Evolutionary conservation across 2,329 filamentous ascomycete species (phyloP).

Genomic region (Parascedosporium putredinis): DNA sequence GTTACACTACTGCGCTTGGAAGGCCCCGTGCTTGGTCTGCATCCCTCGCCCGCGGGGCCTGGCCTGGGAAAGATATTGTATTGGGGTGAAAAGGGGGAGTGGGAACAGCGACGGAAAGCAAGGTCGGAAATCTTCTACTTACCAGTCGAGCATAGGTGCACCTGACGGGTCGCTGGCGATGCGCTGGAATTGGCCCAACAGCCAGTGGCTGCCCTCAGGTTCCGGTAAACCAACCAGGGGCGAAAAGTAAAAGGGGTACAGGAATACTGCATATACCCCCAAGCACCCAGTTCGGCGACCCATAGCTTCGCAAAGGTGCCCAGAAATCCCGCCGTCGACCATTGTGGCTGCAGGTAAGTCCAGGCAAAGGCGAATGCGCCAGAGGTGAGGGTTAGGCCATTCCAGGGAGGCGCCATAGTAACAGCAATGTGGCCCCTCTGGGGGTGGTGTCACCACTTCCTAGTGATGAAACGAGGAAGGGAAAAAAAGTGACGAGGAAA

Average conservation of each 20-base stretch:
- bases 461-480: neutral
- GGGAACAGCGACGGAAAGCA: no score
- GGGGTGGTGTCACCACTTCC: neutral
- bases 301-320: conserved; percentile 16
- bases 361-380: neutral
- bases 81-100: no score
- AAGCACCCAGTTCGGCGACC: conserved; percentile 23
- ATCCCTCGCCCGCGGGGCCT: no score
- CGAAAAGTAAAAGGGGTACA: conserved; percentile 40
- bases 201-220: conserved; percentile 30
- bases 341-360: neutral
- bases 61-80: no score
- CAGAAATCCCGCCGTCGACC: neutral
- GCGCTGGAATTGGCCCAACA: conserved; percentile 35
- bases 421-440: neutral
- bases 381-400: neutral
- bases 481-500: no score
- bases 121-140: conserved; percentile 12
- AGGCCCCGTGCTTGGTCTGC: no score
- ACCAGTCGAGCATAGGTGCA: conserved; percentile 38
- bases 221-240: conserved; percentile 37
- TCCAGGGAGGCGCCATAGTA: neutral
- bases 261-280: conserved; percentile 30
- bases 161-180: conserved; percentile 26
- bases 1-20: no score